A percentile compares a stretch with the other conserved stretches of the same genome.
phyloP scores from a whole-genome alignment of 441 rosid species.

The Populus hybrid region DNA sequence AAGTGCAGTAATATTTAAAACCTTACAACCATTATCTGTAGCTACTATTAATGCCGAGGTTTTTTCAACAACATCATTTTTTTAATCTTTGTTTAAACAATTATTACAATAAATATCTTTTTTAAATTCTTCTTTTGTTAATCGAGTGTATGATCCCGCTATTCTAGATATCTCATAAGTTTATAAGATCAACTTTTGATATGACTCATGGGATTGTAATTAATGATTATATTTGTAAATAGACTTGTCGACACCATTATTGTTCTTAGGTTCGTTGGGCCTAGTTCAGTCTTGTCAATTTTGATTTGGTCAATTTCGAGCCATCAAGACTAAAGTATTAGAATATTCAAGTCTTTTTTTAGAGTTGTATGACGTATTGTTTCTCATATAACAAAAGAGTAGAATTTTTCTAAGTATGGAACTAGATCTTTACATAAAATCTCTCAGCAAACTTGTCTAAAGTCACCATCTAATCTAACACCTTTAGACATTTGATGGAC shows the following conservation, averaged over 20 bases:
- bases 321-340: too few relatives aligned
- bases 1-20: neutral
- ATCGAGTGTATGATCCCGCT: neutral
- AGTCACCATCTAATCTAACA: too few relatives aligned
- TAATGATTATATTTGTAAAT: neutral
- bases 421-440: too few relatives aligned
- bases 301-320: too few relatives aligned
- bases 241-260: neutral
- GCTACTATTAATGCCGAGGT: neutral
- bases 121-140: neutral
- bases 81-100: neutral
- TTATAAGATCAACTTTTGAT: neutral
- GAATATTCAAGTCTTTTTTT: too few relatives aligned
- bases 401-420: too few relatives aligned
- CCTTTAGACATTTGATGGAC: too few relatives aligned
- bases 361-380: too few relatives aligned
- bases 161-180: neutral
- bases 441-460: too few relatives aligned
- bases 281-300: too few relatives aligned
- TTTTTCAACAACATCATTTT: neutral
- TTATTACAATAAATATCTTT: too few relatives aligned
- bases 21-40: neutral
- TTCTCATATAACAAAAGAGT: too few relatives aligned
- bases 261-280: neutral
- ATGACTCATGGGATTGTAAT: neutral